These are phyloP conservation scores for Cyberlindnera mrakii DNA, from an alignment of 805 yeast species.

Conservation along the genomic window DNA sequence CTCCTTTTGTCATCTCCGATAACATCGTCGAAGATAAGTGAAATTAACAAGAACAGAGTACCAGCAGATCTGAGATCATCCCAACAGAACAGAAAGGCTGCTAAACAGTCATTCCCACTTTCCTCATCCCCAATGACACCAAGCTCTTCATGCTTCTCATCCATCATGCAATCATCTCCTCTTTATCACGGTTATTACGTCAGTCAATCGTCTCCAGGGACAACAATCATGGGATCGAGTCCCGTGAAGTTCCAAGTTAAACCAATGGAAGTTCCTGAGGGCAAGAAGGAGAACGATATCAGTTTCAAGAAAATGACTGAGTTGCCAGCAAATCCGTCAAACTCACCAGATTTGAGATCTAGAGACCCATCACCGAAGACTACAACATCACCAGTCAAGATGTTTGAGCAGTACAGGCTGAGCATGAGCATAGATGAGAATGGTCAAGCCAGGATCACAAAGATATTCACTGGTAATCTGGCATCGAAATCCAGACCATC, in stretches of 20 bases:
- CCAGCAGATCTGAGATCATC: slow-evolving; percentile 2
- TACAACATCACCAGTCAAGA: not conserved
- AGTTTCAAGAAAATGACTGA: slow-evolving; percentile 3
- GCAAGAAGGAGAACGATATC: slow-evolving; percentile 2
- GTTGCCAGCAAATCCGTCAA: slow-evolving; percentile 18
- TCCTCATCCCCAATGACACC: slow-evolving; percentile 24
- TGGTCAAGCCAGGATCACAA: slow-evolving; percentile 21
- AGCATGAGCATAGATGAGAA: slow-evolving; percentile 20
- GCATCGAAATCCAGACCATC: not conserved
- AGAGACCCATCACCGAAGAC: not conserved
- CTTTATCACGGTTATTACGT: slow-evolving; percentile 24
- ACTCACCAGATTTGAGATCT: slow-evolving; percentile 15
- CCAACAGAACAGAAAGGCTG: not conserved
- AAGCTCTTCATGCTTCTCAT: slow-evolving; percentile 23
- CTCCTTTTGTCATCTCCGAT: slow-evolving; percentile 24
- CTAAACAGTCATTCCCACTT: not conserved
- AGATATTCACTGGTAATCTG: slow-evolving; percentile 4
- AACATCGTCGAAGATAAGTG: slow-evolving; percentile 9
- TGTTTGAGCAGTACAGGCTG: slow-evolving; percentile 9
- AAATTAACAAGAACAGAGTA: slow-evolving; percentile 11
- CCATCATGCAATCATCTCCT: slow-evolving; percentile 25
- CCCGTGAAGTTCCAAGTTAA: slow-evolving; percentile 22
- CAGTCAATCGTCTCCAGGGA: slow-evolving; percentile 18
- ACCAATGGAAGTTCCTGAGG: slow-evolving; percentile 15
- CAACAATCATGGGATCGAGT: slow-evolving; percentile 16